A percentile compares a stretch with the other conserved stretches of the same genome.
Evolutionary conservation across 108 stramenopile species (phyloP).

Genomic region (Nitzschia sp.): DNA sequence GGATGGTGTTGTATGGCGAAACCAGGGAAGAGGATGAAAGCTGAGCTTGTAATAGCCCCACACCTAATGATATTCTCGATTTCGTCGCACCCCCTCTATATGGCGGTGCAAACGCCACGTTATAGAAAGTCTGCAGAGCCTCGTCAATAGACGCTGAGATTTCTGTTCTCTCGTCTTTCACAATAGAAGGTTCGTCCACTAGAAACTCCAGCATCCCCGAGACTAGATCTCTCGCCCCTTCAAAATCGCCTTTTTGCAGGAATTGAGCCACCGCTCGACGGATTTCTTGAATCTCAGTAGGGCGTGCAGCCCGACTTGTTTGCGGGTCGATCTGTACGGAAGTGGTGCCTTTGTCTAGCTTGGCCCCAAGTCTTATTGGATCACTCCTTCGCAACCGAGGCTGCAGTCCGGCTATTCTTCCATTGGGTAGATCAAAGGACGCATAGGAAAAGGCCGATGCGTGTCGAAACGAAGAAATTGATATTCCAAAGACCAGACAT

Average conservation of each 20-base stretch:
- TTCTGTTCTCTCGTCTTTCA: conserved; percentile 8
- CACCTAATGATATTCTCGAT: conserved; percentile 42
- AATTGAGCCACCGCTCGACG: not conserved
- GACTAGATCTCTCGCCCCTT: conserved; percentile 22
- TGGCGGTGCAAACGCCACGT: conserved; percentile 50
- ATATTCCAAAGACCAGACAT: not conserved
- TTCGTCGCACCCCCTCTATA: conserved; percentile 14
- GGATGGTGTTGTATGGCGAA: conserved; percentile 52
- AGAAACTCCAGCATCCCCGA: conserved; percentile 27
- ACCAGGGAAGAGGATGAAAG: conserved; percentile 37
- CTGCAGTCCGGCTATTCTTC: too few relatives aligned
- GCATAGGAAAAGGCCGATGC: not conserved
- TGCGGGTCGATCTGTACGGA: too few relatives aligned
- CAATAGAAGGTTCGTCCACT: conserved; percentile 1
- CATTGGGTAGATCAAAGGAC: not conserved
- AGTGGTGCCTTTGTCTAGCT: too few relatives aligned
- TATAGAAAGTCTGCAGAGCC: conserved; percentile 45
- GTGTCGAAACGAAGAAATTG: not conserved
- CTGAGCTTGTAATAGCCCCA: conserved; percentile 58
- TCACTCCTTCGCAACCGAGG: too few relatives aligned
- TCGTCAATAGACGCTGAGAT: conserved; percentile 42
- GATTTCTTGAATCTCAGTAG: not conserved
- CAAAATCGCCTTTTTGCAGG: conserved; percentile 7
- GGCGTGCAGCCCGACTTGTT: too few relatives aligned
- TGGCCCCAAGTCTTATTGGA: too few relatives aligned